phyloP scores from a whole-genome alignment of 257 asterid species.

The Echites panduratus region DNA sequence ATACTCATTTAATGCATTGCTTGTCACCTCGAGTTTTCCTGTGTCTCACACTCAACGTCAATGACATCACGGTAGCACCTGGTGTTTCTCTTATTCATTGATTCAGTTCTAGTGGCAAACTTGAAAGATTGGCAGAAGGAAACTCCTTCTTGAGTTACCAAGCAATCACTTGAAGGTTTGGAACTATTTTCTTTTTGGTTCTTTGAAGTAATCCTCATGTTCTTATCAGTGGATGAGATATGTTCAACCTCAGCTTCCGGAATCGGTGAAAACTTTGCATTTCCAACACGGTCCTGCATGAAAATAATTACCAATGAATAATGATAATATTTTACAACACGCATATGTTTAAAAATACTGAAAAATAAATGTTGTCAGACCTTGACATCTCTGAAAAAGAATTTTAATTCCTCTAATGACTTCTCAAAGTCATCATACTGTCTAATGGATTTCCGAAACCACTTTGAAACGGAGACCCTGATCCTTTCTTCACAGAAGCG shows the following conservation, averaged over 20 bases:
- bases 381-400: slow-evolving; percentile 75
- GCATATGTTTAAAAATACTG: not conserved
- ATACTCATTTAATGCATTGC: slow-evolving; percentile 7
- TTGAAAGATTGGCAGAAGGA: slow-evolving; percentile 27
- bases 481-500: slow-evolving; percentile 78
- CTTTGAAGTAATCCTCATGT: slow-evolving; percentile 22
- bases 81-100: slow-evolving; percentile 31
- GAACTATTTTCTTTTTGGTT: slow-evolving; percentile 29
- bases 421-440: slow-evolving; percentile 57
- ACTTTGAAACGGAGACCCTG: slow-evolving; percentile 73
- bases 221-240: slow-evolving; percentile 27
- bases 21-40: slow-evolving; percentile 46
- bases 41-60: slow-evolving; percentile 60
- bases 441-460: slow-evolving; percentile 86
- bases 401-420: slow-evolving; percentile 58
- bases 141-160: slow-evolving; percentile 26
- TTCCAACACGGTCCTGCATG: slow-evolving; percentile 53
- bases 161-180: slow-evolving; percentile 24
- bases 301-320: slow-evolving; percentile 5
- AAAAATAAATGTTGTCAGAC: slow-evolving; percentile 25
- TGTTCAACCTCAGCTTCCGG: slow-evolving; percentile 32
- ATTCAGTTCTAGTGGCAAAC: slow-evolving; percentile 23
- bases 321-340: not conserved
- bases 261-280: slow-evolving; percentile 29
- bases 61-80: slow-evolving; percentile 29